A percentile compares a stretch with the other conserved stretches of the same genome.
Conservation (phyloP, 768 basidiomycete species). For the Glaciozyma martinii region DNA sequence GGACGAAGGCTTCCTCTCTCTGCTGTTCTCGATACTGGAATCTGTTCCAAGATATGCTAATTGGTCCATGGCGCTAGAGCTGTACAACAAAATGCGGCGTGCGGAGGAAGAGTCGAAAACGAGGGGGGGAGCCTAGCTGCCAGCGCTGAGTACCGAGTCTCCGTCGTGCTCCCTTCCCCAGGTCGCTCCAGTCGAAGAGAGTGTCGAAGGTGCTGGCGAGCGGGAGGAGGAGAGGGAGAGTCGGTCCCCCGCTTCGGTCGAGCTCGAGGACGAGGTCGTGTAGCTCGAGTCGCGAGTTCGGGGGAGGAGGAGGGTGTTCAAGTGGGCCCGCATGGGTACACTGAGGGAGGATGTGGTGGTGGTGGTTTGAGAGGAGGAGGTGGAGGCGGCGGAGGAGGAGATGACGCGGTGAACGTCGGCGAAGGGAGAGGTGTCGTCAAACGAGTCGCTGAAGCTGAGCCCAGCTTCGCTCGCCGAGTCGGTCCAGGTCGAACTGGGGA, state of each 20-base stretch:
- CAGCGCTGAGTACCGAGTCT: background rate
- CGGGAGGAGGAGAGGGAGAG: background rate
- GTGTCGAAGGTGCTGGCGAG: background rate
- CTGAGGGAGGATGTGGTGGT: constrained; percentile 16
- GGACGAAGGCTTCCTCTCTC: background rate
- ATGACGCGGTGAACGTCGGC: constrained; percentile 18
- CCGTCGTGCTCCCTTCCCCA: background rate
- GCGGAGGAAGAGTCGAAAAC: background rate
- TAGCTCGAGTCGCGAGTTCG: background rate
- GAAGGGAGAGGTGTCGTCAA: constrained; percentile 21
- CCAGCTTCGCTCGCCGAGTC: constrained; percentile 7
- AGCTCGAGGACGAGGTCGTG: background rate
- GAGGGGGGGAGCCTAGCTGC: background rate
- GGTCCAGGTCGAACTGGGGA: constrained; percentile 8
- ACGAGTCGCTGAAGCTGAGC: constrained; percentile 4
- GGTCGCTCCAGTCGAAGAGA: background rate
- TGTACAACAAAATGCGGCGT: background rate
- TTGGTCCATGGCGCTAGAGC: background rate
- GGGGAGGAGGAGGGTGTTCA: no score
- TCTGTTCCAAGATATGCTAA: background rate
- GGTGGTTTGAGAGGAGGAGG: background rate
- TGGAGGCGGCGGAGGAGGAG: background rate
- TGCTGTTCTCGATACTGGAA: background rate
- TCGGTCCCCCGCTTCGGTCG: background rate
- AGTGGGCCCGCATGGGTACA: no score